phyloP scores from a whole-genome alignment of 441 rosid species.

The Sinapis alba region DNA sequence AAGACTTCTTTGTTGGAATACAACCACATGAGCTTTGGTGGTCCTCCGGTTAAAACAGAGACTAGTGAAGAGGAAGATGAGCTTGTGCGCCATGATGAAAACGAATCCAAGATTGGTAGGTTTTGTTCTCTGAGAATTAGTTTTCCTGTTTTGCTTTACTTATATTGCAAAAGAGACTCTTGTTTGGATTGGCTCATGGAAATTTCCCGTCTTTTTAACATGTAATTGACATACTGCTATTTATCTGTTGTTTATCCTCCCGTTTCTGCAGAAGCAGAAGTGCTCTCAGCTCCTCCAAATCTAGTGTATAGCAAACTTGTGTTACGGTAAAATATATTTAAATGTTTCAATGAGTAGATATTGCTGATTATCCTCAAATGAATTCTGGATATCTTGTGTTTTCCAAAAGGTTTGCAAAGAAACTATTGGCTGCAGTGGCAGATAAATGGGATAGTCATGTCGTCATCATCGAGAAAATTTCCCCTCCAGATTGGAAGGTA shows the following conservation, averaged over 20 bases:
- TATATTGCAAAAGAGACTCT: conserved; percentile 1
- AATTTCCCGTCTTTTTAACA: background rate
- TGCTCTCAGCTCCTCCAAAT: conserved; percentile 96
- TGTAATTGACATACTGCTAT: background rate
- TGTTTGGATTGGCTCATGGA: conserved; percentile 4
- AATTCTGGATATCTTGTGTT: background rate
- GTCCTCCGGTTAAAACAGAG: conserved; percentile 75
- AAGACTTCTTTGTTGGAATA: conserved; percentile 67
- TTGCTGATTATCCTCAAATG: conserved; percentile 10
- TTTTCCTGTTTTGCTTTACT: background rate
- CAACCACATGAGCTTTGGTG: conserved; percentile 95
- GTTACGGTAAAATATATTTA: conserved; percentile 62
- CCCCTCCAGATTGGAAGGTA: conserved; percentile 90
- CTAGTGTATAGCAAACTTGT: conserved; percentile 90
- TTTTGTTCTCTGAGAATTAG: background rate
- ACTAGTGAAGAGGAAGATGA: conserved; percentile 80
- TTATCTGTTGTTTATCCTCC: background rate
- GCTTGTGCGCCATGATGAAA: conserved; percentile 61
- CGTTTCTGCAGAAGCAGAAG: conserved; percentile 76
- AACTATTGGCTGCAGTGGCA: conserved; percentile 79
- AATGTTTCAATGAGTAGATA: background rate
- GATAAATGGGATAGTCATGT: conserved; percentile 88
- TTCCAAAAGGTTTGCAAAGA: conserved; percentile 76
- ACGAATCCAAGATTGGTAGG: conserved; percentile 73
- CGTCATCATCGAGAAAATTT: conserved; percentile 65